Percentiles rank a stretch among this genome's conserved stretches.
Evolutionary conservation across 2,329 filamentous ascomycete species (phyloP).

Genomic region (Ramularia collo-cygni): DNA sequence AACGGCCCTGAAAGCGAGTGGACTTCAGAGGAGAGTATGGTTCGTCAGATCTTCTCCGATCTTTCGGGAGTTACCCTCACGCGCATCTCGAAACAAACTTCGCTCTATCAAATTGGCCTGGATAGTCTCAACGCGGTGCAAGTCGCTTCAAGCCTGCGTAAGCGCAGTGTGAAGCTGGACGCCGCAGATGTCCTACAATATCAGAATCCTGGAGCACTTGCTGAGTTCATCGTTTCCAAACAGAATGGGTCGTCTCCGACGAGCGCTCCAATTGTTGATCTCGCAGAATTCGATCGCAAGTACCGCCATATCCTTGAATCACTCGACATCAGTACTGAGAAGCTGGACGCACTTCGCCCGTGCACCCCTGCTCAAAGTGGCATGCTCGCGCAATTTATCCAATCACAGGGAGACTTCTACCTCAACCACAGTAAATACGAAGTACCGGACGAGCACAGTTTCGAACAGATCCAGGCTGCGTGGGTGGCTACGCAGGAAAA

Average conservation of each 20-base stretch:
- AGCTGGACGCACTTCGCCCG: constrained; percentile 58
- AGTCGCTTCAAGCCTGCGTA: constrained; percentile 61
- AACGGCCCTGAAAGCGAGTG: constrained; percentile 31
- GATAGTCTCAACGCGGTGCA: constrained; percentile 86
- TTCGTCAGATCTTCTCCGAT: constrained; percentile 52
- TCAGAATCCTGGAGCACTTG: constrained; percentile 21
- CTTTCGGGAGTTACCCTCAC: constrained; percentile 49
- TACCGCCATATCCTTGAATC: constrained; percentile 31
- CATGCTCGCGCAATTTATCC: constrained; percentile 68
- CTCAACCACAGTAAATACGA: constrained; percentile 63
- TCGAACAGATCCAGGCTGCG: constrained; percentile 44
- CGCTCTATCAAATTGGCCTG: constrained; percentile 80
- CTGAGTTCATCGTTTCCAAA: constrained; percentile 8
- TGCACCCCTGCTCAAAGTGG: constrained; percentile 75
- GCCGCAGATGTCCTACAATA: constrained; percentile 67
- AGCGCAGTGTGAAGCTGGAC: constrained; percentile 51
- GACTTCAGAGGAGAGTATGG: constrained; percentile 44
- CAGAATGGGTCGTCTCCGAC: not conserved
- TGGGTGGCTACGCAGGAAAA: constrained; percentile 51
- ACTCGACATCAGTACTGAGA: constrained; percentile 26
- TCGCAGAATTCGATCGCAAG: constrained; percentile 44
- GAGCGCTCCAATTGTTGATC: constrained; percentile 14
- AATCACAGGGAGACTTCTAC: constrained; percentile 62
- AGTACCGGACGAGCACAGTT: constrained; percentile 38
- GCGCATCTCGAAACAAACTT: constrained; percentile 54